Base-by-base conservation (phyloP, 2,329 filamentous ascomycete genomes). In the Blumeria graminis region DNA sequence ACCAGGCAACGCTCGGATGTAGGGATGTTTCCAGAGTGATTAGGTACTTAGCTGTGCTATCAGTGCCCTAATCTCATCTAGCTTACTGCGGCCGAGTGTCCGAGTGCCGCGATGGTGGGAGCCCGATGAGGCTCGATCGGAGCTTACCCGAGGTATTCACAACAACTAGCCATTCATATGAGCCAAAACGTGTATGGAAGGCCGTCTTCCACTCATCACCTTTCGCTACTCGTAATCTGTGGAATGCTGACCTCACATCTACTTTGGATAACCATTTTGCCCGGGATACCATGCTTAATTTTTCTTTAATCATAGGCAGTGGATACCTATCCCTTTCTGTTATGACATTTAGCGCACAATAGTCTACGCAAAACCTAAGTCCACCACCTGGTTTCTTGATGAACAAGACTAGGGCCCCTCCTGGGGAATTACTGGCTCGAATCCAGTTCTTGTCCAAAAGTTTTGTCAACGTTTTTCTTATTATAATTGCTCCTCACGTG, bases 321-420 rank as follows among this genome's bases (percentile, higher is more conserved):
- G 34, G 51, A n/a, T 53, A 58, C 38, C 46, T 18, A 39, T 58
- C 50, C n/a, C 36, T 45, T 38, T 56, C 54, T 35, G 57, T 58
- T 14, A 56, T 46, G 6, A 22, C 38, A 36, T 58, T 58, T 13
- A 58, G 50, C 28, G 28, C 39, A 16, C 57, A 8, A 38, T 58
- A 55, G 33, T 58, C 55, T 10, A 46, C 18, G 38, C 56, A 57
- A 18, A 57, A 55, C 8, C 51, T 13, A 2, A 57, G 56, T 10
- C 51, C 51, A 22, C 51, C 51, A 22, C 36, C 35, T 6, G 36
- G 3, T 48, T 55, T 55, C n/a, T 18, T 28, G 3, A 36, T 52
- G n/a, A 57, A 57, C 36, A 55, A 33, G 8, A 58, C 43, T 18
- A 46, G 57, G 11, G 46, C 32, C 6, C 35, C 45, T n/a, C 28